Evolutionary conservation across 1,284 basidiomycete genomes (phyloP), one percentile per base, ranked within the genome.

Genomic region (Spongiforma sp.): DNA sequence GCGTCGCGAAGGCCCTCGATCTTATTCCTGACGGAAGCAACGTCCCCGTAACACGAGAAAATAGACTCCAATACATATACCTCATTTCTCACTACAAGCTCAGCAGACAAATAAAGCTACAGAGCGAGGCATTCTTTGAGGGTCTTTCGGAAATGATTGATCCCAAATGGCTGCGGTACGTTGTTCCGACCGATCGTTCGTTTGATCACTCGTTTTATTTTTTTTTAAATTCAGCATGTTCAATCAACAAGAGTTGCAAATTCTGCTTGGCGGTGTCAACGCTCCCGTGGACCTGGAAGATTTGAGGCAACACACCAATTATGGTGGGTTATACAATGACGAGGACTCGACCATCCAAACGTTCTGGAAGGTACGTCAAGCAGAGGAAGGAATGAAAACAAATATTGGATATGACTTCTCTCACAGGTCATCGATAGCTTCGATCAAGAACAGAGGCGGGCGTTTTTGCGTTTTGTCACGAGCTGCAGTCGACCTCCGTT

Each of bases 111-210:
- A 97, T 99, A 72, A 89, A 89, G 70, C 79, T 81, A 62, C 97
- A 99, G 80, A 94, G 91, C 72, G 86, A 89, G 57, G 94, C 89
- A 5, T 93, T 95, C 78, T 94, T 94, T 68, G 88, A 93, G 61
- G 95, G 96, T 2, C 79, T 98, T 43, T 90, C 89, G 12, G 93
- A 96, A 71, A 91, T 98, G 78, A 92, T 98, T 73, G 91, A 96
- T 68, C 87, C 87, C 1, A 93, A 93, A 71, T 98, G 95, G 95
- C 82, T 98, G 34, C 84, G 90, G 91, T 91, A 54, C 43, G 85
- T 79, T 57, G 19, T 5, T 12, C 53, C 53, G 34, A 60, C 28
- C 21, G n/a, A 26, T 54, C 14, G 24, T 61, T 43, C 21, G 21
- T 32, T 64, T 71, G 37, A 68, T 36, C 59, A 36, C 54, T 65